phyloP scores from a whole-genome alignment of 2,329 filamentous ascomycete species.

The Fusarium compactum region DNA sequence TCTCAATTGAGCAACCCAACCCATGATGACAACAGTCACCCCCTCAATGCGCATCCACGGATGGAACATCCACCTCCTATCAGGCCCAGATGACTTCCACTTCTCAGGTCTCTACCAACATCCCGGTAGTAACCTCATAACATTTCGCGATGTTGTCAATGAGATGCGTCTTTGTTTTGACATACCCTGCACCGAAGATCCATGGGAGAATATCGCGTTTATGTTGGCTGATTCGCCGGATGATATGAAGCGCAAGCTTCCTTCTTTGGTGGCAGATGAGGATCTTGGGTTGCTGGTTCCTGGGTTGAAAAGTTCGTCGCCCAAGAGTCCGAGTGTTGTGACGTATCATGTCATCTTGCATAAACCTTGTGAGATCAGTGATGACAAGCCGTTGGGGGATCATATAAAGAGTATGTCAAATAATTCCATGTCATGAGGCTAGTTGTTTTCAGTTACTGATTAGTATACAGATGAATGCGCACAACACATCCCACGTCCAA shows the following conservation, averaged over 20 bases:
- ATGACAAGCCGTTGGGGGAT: background rate
- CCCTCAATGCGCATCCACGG: background rate
- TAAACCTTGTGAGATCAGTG: background rate
- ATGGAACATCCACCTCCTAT: background rate
- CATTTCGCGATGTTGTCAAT: constrained; percentile 29
- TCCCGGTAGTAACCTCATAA: constrained; percentile 6
- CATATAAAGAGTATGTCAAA: constrained; percentile 1
- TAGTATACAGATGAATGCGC: constrained; percentile 6
- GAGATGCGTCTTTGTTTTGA: constrained; percentile 37
- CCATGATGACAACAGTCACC: constrained; percentile 1
- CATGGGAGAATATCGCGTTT: constrained; percentile 21
- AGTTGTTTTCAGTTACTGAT: background rate
- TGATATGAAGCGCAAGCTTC: background rate
- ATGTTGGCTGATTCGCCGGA: background rate
- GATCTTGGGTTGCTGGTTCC: background rate
- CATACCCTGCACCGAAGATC: background rate
- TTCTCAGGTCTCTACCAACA: constrained; percentile 15
- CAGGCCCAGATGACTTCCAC: background rate
- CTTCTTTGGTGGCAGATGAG: background rate
- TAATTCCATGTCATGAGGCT: fast-evolving
- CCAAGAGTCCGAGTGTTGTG: background rate
- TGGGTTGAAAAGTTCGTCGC: background rate
- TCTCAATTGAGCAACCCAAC: background rate
- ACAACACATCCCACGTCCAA: background rate
- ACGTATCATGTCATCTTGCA: constrained; percentile 14